Conservation (phyloP, 163 green algal species). For the Prototheca wickerhamii region DNA sequence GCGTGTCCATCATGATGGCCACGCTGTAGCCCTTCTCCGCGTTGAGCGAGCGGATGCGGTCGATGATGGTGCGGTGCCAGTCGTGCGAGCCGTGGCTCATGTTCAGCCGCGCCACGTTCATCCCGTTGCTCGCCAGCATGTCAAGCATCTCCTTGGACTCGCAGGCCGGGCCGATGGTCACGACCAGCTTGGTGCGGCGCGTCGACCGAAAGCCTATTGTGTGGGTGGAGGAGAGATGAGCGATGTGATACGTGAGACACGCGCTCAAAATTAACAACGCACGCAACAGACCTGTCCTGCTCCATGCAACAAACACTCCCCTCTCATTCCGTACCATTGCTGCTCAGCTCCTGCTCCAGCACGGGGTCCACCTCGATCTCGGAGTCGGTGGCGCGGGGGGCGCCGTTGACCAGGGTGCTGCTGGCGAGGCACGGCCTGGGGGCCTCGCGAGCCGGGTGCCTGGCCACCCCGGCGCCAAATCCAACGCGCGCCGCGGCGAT, state of each 20-base stretch:
- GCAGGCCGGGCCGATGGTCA: conserved; percentile 67
- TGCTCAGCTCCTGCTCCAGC: conserved; percentile 29
- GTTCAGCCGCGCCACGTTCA: conserved; percentile 68
- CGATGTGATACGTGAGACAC: too few relatives aligned
- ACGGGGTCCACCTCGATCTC: conserved; percentile 25
- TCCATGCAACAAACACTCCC: too few relatives aligned
- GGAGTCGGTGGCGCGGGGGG: too few relatives aligned
- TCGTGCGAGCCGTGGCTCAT: conserved; percentile 55
- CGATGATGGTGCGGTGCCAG: conserved; percentile 56
- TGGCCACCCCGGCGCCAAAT: too few relatives aligned
- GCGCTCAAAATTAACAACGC: too few relatives aligned
- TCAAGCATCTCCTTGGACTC: conserved; percentile 48
- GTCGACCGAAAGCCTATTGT: conserved; percentile 49
- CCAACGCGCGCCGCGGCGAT: too few relatives aligned
- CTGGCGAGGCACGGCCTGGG: neutral
- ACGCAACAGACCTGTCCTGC: too few relatives aligned
- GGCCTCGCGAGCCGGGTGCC: neutral
- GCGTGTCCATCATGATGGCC: conserved; percentile 72
- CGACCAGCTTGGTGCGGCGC: conserved; percentile 72
- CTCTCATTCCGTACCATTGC: too few relatives aligned
- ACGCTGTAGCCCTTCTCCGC: conserved; percentile 48
- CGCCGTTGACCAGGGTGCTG: neutral
- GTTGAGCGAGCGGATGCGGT: conserved; percentile 57
- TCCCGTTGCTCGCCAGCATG: conserved; percentile 47
- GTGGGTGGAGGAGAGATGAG: too few relatives aligned